Base-by-base conservation (phyloP, 129 eudicot species). In the Pseudognaphalium luteoalbum region DNA sequence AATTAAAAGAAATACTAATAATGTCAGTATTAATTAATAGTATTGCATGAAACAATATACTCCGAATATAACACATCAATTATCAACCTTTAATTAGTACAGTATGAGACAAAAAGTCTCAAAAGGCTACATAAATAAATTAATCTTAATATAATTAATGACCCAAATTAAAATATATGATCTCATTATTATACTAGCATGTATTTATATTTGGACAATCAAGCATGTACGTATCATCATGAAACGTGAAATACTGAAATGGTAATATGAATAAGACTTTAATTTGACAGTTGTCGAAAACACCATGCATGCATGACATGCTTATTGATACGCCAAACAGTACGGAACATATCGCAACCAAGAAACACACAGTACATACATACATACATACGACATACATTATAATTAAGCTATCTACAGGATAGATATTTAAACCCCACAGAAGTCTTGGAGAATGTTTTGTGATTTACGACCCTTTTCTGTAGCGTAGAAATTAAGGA, bases 381-480 rank as follows among this genome's bases (percentile, higher is more conserved):
- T 20, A 30, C 58, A 25, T 64, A 57, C 15, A 25, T 25, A 25
- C 28, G 29, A 50, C 62, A 59, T 33, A 30, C 58, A 34, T 30
- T 25, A 28, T 41, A n/a, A n/a, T n/a, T n/a, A 14, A n/a, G 5
- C 70, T 34, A 30, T 35, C 11, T 66, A 35, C 22, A 20, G 16
- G 7, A 75, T 68, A 64, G 29, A 30, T 41, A 67, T 25, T 86
- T 78, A 81, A 75, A 85, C 87, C 73, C 96, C 96, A 81, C 96
- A 89, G 22, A 89, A 89, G 73, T 89, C 96, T 33, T 89, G 20
- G 47, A 89, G 88, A 29, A 89, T 83, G 69, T 89, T 80, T 29
- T 83, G 96, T 25, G 96, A 89, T 79, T 76, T 82, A 44, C 96
- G 85, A 6, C 96, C 96, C 33, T 30, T 71, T 44, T 87, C 90